phyloP scores from a whole-genome alignment of 257 asterid species.

The Linaria vulgaris region DNA sequence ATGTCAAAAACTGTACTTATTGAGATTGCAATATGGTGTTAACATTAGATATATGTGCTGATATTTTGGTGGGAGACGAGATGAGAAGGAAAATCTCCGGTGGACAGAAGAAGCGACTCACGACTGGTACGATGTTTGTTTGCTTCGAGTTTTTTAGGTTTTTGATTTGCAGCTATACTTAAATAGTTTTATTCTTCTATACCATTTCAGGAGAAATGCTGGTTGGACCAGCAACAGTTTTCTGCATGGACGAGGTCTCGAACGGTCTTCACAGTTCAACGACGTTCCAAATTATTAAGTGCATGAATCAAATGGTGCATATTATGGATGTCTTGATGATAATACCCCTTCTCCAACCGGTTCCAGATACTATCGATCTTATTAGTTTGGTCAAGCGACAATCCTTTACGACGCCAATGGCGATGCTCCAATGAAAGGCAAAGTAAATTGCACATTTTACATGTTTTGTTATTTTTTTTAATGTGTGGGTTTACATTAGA shows the following conservation, averaged over 20 bases:
- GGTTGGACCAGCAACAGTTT: constrained; percentile 74
- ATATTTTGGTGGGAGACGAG: constrained; percentile 71
- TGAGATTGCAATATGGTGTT: too few relatives aligned
- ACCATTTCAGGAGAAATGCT: constrained; percentile 63
- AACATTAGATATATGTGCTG: constrained; percentile 62
- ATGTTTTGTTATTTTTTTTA: too few relatives aligned
- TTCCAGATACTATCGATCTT: constrained; percentile 63
- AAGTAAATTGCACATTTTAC: too few relatives aligned
- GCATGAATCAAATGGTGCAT: constrained; percentile 68
- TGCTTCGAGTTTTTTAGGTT: too few relatives aligned
- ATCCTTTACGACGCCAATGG: too few relatives aligned
- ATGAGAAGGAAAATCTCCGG: constrained; percentile 76
- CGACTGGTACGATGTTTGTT: constrained; percentile 42
- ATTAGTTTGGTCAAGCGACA: too few relatives aligned
- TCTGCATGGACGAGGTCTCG: constrained; percentile 69
- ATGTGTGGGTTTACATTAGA: too few relatives aligned
- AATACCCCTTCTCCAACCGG: constrained; percentile 71
- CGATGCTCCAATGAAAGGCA: too few relatives aligned
- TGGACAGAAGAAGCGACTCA: constrained; percentile 70
- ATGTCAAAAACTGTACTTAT: neutral
- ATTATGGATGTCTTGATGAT: constrained; percentile 63
- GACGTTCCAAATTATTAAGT: constrained; percentile 60
- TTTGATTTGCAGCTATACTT: too few relatives aligned
- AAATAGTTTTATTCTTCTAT: neutral
- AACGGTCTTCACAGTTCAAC: constrained; percentile 76